Conservation (phyloP, 2,329 filamentous ascomycete species). For the Penicillium psychrosexuale region DNA sequence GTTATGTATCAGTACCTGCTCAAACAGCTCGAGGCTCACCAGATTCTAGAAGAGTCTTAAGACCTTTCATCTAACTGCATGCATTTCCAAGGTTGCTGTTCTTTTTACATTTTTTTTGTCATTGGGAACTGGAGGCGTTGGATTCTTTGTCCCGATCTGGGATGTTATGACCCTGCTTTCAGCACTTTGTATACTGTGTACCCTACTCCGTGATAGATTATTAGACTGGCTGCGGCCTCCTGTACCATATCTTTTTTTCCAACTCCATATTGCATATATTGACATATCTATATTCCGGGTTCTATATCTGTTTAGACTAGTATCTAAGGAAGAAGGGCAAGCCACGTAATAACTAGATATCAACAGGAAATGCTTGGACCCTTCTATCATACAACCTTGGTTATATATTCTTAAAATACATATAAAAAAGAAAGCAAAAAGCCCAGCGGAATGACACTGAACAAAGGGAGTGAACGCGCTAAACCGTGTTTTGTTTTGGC, state of each 20-base stretch:
- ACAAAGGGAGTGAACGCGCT: constrained; percentile 20
- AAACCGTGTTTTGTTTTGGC: constrained; percentile 29
- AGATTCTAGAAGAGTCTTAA: constrained; percentile 25
- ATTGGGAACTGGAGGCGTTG: constrained; percentile 18
- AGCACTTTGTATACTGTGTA: constrained; percentile 15
- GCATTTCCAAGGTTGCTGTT: constrained; percentile 9
- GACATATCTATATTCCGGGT: background rate
- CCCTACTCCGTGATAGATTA: constrained; percentile 18
- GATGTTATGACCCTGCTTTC: constrained; percentile 9
- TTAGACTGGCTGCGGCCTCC: constrained; percentile 18
- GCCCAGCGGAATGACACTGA: background rate
- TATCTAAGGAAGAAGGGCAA: background rate
- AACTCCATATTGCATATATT: background rate
- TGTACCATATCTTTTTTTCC: constrained; percentile 19
- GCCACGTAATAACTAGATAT: background rate
- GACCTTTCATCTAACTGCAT: constrained; percentile 9
- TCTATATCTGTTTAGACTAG: background rate
- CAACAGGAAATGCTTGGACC: background rate
- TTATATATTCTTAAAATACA: background rate
- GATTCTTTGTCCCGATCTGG: constrained; percentile 8
- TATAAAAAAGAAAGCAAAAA: background rate
- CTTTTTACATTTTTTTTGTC: constrained; percentile 7
- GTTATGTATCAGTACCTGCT: constrained; percentile 89
- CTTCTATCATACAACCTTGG: background rate
- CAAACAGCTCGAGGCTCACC: constrained; percentile 66